Base-by-base conservation (phyloP, 2,329 filamentous ascomycete species). In the Pseudogymnoascus sp. region DNA sequence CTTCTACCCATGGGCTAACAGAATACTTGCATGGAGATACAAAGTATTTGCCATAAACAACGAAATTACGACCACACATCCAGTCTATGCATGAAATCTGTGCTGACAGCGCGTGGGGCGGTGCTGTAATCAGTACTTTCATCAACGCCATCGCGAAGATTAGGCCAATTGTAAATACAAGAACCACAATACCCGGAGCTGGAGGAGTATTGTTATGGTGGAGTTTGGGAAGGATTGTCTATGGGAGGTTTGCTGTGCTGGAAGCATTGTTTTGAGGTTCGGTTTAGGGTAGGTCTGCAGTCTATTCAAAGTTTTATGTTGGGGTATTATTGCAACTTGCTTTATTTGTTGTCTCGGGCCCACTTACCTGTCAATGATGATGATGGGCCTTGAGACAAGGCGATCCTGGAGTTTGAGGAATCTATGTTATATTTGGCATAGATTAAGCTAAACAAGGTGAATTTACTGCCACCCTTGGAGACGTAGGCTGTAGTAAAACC, bases 1-100 rank as follows among this genome's bases (percentile, higher is more conserved):
- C 72, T 82, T 35, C 73, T 81, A 62, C 62, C 69, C 59, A 65
- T 59, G 59, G 53, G 26, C 7, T 64, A 64, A 33, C 33, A 8
- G 5, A 10, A 14, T 19, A 7, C n/a, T 56, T 56, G n/a, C 16
- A 33, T 33, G 16, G 29, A 21, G 10, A 21, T 31, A 16, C 5
- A 14, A 56, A 33, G 10, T 14, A 56, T 56, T 11, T 35, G 50
- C 16, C 16, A 56, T 56, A 2, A 56, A 21, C 50, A 56, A 56
- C 11, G 29, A 56, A 56, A n/a, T 33, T 56, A 56, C 11, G 50
- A 56, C 50, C 29, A 8, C 44, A 50, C n/a, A 56, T 11, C 14
- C 24, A 53, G 47, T 31, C 31, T 16, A 14, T 31, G 26, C 8
- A n/a, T 31, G 5, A 31, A 56, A n/a, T 35, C 4, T 56, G 29